Evolutionary conservation across 2,329 filamentous ascomycete species (phyloP).

Genomic region (Colletotrichum graminicola): DNA sequence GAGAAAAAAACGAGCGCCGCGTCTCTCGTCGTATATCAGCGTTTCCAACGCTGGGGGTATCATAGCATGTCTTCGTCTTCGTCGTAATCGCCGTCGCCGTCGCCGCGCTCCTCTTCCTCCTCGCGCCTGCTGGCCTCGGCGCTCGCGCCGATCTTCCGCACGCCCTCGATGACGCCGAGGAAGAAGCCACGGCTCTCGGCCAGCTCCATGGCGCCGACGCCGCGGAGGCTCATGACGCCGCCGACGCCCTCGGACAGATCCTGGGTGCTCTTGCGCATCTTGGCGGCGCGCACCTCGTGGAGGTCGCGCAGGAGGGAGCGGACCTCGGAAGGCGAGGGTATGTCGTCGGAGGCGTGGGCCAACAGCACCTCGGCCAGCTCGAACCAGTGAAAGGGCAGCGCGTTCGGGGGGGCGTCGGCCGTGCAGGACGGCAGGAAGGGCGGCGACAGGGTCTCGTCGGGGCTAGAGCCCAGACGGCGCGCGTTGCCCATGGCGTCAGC

Average conservation of each 20-base stretch:
- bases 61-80: slow-evolving; percentile 64
- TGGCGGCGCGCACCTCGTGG: slow-evolving; percentile 88
- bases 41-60: slow-evolving; percentile 30
- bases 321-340: slow-evolving; percentile 79
- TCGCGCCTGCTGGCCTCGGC: slow-evolving; percentile 83
- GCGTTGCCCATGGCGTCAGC: slow-evolving; percentile 61
- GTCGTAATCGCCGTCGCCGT: slow-evolving; percentile 73
- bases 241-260: slow-evolving; percentile 78
- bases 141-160: slow-evolving; percentile 85
- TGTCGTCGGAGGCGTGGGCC: slow-evolving; percentile 86
- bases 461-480: slow-evolving; percentile 48
- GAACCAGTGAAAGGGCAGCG: slow-evolving; percentile 94
- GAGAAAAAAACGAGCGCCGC: background rate
- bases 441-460: slow-evolving; percentile 63
- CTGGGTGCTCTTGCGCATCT: slow-evolving; percentile 82
- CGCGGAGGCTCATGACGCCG: slow-evolving; percentile 76
- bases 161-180: slow-evolving; percentile 85
- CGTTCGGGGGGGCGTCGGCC: slow-evolving; percentile 73
- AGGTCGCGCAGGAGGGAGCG: slow-evolving; percentile 83
- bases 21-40: background rate
- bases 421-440: slow-evolving; percentile 86
- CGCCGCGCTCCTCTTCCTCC: slow-evolving; percentile 76
- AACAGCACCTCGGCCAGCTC: slow-evolving; percentile 90
- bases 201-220: slow-evolving; percentile 93
- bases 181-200: slow-evolving; percentile 89